Base-by-base conservation (phyloP, 106 monocot species). In the Chionographis japonica region DNA sequence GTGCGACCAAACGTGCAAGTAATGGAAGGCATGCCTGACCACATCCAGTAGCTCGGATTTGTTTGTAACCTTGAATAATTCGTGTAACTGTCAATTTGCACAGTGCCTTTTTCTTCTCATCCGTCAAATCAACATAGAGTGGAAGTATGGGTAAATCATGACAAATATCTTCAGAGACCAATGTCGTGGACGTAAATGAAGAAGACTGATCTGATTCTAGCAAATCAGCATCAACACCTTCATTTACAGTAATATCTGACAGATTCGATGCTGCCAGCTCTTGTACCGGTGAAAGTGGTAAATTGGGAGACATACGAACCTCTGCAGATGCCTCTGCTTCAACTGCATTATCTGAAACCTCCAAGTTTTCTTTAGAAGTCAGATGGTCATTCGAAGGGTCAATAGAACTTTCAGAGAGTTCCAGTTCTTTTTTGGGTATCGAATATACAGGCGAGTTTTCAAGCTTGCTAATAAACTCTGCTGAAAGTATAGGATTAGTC, bases 1-100 rank as follows among this genome's bases (percentile, higher is more conserved):
- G 92, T 54, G 87, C 68, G 72, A 92, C 71, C 66, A 97, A 43
- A 43, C 82, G 97, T 37, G 92, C 81, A 78, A 97, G 81, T 60
- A 97, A 78, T 50, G 73, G 74, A 56, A 87, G 79, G 15, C 86
- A 64, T 52, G 57, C 60, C 61, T 87, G 65, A 67, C 50, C 40
- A 78, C 27, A 60, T 13, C 75, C 67, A 54, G 68, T 75, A 62
- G 64, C 61, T 52, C 50, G 71, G 40, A 77, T 61, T 65, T 69
- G 69, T 58, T 88, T 77, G 62, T 63, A 80, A 46, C 67, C 75
- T 71, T 89, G 80, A 63, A 83, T 80, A 56, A 97, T 74, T 56
- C 84, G 72, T 52, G 63, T 64, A 68, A 89, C 61, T 63, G 89
- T 82, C 65, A 78, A 76, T 36, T 73, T 77, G 58, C 53, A 56